Base-by-base conservation (phyloP, 108 stramenopile species). In the Aurantiochytrium sp. region DNA sequence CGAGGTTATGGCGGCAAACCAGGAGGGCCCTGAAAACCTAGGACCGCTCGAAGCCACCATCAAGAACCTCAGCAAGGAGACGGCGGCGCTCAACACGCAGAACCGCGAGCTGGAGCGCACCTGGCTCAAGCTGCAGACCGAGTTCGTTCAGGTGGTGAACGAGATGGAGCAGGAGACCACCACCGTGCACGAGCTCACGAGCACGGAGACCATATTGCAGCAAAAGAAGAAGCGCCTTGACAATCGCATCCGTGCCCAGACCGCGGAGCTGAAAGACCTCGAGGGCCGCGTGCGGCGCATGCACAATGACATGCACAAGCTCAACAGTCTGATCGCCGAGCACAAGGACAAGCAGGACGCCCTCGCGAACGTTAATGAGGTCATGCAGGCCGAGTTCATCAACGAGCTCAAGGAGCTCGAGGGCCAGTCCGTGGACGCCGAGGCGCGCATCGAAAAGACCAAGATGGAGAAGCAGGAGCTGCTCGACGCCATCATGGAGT, bases 31-130 rank as follows among this genome's bases (percentile, higher is more conserved):
- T 55, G 95, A 95, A 59, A 87, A 90, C 81, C 86, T 93, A 52
- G 96, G 96, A 8, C 96, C 95, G 4, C 90, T 96, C 17, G 95
- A 96, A 55, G 92, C 93, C 36, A 93, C 93, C 24, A 93, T 96
- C 54, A 94, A 94, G 73, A 94, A 91, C 85, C 87, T 95, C 41
- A 65, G 86, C 50, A 95, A 94, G 59, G 93, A 95, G 68, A 93
- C 93, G 21, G 94, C 92, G 10, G 81, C 59, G 45, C 86, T 92
- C 36, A 42, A 73, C 4, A 41, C 42, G 21, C 90, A 89, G 81
- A 87, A 87, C 15, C 87, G 87, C 31, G 68, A 86, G 36, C 85
- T 95, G 37, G 93, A 96, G 92, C 87, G 91, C 32, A 90, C 91
- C 69, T 96, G 95, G 95, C 92, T 95, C 22, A 3, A 59, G 10